Evolutionary conservation across 2,329 filamentous ascomycete genomes (phyloP).

Genomic region (Diaporthe capsici): DNA sequence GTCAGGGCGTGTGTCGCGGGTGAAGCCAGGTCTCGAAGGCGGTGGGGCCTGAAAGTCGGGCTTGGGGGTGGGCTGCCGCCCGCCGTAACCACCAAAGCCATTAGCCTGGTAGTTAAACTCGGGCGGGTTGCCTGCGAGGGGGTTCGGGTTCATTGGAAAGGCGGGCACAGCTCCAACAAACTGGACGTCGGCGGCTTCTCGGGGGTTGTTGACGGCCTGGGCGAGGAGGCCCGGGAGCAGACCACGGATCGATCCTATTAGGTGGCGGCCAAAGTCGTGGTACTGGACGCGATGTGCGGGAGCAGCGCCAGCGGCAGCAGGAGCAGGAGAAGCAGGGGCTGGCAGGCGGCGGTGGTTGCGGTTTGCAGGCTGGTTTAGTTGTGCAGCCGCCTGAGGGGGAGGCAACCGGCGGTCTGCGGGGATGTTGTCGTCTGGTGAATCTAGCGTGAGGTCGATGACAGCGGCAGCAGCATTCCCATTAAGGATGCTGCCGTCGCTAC

Average conservation of each 20-base stretch:
- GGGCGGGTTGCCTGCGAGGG: constrained; percentile 48
- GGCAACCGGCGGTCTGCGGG: constrained; percentile 37
- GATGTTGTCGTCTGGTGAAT: constrained; percentile 53
- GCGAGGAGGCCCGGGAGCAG: constrained; percentile 26
- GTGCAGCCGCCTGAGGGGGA: constrained; percentile 22
- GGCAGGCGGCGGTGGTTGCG: constrained; percentile 22
- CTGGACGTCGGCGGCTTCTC: constrained; percentile 50
- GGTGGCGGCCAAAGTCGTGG: constrained; percentile 25
- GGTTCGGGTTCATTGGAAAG: constrained; percentile 45
- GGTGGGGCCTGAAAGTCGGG: constrained; percentile 73
- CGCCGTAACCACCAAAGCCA: constrained; percentile 47
- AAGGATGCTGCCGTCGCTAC: constrained; percentile 61
- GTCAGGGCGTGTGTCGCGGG: constrained; percentile 59
- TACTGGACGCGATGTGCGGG: constrained; percentile 17
- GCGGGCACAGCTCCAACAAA: constrained; percentile 42
- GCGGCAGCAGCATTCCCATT: constrained; percentile 45
- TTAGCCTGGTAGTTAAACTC: constrained; percentile 52
- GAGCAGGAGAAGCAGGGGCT: constrained; percentile 27
- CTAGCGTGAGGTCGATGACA: constrained; percentile 68
- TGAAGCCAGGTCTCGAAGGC: constrained; percentile 83
- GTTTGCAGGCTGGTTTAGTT: constrained; percentile 14
- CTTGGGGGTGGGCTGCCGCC: constrained; percentile 54
- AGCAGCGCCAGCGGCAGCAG: neutral
- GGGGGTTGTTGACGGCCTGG: constrained; percentile 24
- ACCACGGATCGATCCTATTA: constrained; percentile 28